phyloP scores from a whole-genome alignment of 768 basidiomycete species.

The Clavulina sp. region DNA sequence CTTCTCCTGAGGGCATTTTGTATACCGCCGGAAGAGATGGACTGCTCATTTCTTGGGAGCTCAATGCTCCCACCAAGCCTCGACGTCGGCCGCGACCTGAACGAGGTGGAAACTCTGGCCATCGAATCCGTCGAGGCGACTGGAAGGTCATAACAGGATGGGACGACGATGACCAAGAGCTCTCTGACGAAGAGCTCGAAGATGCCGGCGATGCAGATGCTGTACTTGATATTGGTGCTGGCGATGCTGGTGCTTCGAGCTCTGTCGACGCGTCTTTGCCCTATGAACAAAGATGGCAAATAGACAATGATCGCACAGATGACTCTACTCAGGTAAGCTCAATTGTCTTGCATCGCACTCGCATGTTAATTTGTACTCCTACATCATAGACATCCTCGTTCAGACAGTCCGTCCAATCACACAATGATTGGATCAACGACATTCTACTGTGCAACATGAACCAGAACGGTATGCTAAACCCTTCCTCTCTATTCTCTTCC shows the following conservation, averaged over 20 bases:
- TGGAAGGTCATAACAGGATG: constrained; percentile 82
- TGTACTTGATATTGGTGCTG: constrained; percentile 12
- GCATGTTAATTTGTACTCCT: background rate
- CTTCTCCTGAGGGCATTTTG: constrained; percentile 64
- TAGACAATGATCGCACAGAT: constrained; percentile 25
- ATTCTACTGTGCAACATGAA: constrained; percentile 80
- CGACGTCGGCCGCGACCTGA: constrained; percentile 16
- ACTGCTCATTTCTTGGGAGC: constrained; percentile 73
- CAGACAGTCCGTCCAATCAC: constrained; percentile 74
- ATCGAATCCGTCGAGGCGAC: background rate
- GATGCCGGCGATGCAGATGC: constrained; percentile 8
- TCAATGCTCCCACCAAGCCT: constrained; percentile 38
- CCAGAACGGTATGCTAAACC: constrained; percentile 45
- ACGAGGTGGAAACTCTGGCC: too few species aligned
- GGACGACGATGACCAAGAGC: constrained; percentile 54
- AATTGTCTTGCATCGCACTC: background rate
- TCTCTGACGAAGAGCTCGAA: constrained; percentile 34
- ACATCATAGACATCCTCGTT: constrained; percentile 33
- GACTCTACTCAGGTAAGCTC: background rate
- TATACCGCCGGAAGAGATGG: constrained; percentile 87
- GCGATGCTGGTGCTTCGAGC: constrained; percentile 61
- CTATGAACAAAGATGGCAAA: constrained; percentile 65
- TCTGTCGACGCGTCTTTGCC: constrained; percentile 23
- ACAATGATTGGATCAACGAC: constrained; percentile 96
- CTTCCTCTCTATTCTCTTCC: background rate